A percentile compares a stretch with the other conserved stretches of the same genome.
These are phyloP conservation scores for Lyophyllum decastes DNA, from an alignment of 768 basidiomycete species.

Conservation along the genomic window DNA sequence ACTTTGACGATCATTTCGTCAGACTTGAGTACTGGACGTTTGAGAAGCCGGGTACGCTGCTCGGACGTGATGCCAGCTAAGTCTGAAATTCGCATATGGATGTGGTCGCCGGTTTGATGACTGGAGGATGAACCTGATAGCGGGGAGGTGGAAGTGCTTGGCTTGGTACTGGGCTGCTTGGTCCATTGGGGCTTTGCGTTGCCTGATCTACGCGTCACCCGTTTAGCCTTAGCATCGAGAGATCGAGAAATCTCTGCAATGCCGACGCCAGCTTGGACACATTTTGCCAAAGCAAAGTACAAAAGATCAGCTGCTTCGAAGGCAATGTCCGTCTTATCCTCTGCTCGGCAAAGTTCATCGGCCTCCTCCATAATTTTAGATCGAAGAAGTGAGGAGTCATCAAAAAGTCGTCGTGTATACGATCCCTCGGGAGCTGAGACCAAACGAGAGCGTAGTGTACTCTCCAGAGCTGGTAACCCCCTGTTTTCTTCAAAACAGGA, in stretches of 20 bases:
- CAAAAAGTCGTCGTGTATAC: constrained; percentile 88
- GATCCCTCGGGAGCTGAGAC: constrained; percentile 83
- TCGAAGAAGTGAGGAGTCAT: constrained; percentile 75
- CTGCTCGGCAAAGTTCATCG: constrained; percentile 88
- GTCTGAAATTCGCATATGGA: constrained; percentile 77
- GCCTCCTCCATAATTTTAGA: constrained; percentile 99
- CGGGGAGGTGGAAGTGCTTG: constrained; percentile 20
- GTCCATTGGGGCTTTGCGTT: constrained; percentile 89
- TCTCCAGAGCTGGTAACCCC: constrained; percentile 84
- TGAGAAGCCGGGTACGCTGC: constrained; percentile 71
- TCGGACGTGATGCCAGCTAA: constrained; percentile 48
- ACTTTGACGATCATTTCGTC: constrained; percentile 92
- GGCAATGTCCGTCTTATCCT: constrained; percentile 78
- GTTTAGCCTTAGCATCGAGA: constrained; percentile 83
- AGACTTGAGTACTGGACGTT: constrained; percentile 86
- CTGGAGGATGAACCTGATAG: constrained; percentile 10
- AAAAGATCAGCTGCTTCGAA: constrained; percentile 95
- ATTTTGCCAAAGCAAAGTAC: constrained; percentile 89
- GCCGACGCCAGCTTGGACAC: constrained; percentile 79
- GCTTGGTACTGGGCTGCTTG: constrained; percentile 22
- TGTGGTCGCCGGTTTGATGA: constrained; percentile 41
- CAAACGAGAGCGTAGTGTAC: constrained; percentile 71
- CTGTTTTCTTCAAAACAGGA: constrained; percentile 86
- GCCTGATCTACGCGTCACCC: constrained; percentile 84
- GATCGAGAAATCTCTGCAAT: constrained; percentile 83